Base-by-base conservation (phyloP, 176 grass and related monocot genomes). In the Cymbopogon citratus region DNA sequence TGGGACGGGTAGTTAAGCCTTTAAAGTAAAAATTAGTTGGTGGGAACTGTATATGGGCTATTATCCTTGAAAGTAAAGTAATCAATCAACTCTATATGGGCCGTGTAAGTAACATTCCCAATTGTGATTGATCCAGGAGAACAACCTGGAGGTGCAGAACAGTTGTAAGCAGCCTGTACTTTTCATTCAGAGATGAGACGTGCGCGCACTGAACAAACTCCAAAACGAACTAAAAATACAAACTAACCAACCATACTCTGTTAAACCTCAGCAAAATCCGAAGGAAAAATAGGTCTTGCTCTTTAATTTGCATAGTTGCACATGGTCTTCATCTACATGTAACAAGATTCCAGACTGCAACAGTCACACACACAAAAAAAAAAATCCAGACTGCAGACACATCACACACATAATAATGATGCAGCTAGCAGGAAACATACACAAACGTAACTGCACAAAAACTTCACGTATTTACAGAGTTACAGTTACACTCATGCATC, bases 381-480 rank as follows among this genome's bases (percentile, higher is more conserved):
- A n/a, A n/a, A n/a, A n/a, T n/a, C n/a, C n/a, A 74, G 9, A 10
- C 52, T 19, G 71, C 44, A 33, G 21, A 2, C 21, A 71, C 40
- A 2, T 45, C 36, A 23, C 13, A 71, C 6, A 33, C 9, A n/a
- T n/a, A n/a, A n/a, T n/a, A 7, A 56, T 56, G n/a, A 61, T 10
- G 46, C 52, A 40, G 29, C 19, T 11, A 45, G 16, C 48, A 51
- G 12, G 52, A 76, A 76, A 24, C 24, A 61, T 27, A 24, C 15
- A 23, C 28, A 16, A 6, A 23, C 1, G 77, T 36, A 80, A 66
- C 77, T 80, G 44, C n/a, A 69, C 77, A 80, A 80, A 80, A 68
- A 68, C 63, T 0, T 39, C 40, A 7, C 13, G 0, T 79, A 79
- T 79, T 79, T 79, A 79, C 76, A 80, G 63, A 80, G 3, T 38